Evolutionary conservation across 306 rosid species (phyloP), one percentile per base, ranked within the genome.

Genomic region (Fragaria ananassa): DNA sequence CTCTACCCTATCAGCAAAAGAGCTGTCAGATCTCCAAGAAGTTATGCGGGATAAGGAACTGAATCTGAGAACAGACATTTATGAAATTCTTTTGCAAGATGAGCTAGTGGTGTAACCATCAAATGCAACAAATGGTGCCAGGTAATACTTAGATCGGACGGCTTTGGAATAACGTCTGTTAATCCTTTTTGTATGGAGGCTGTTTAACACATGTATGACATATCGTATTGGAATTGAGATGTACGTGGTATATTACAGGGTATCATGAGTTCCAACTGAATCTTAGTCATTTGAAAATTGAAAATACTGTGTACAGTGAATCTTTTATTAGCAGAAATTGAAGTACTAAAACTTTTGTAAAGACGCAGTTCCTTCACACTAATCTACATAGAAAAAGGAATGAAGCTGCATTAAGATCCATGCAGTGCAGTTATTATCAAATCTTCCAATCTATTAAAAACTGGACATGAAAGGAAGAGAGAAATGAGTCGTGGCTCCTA

Each of bases 21-120:
- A 95, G 83, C 91, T 95, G 49, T 90, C 98, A 27, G 97, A 95
- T 90, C 92, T 95, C 29, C 98, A 95, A 71, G 98, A 95, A 85
- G 97, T 95, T 29, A 95, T 95, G 98, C 91, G 96, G 63, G 98
- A 92, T 63, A 95, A 95, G 85, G 97, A 95, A 57, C 81, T 95
- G 78, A 94, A 94, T 85, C 90, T 95, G 76, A 87, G 98, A 85
- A 94, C 97, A 0, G 97, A 95, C 83, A 90, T 95, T 41, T 95
- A 89, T 41, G 98, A 95, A 86, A 95, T 95, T 82, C 98, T 95
- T 70, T 77, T 95, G 83, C 93, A 86, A 81, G 97, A 92, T 46
- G 90, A 87, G 54, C 66, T 56, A 21, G 80, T 53, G 23, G 42
- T 82, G 4, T 89, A 74, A 88, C 67, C 9, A 29, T 14, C 67